Evolutionary conservation across 106 monocot genomes (phyloP).

Genomic region (Phalaenopsis equestris): DNA sequence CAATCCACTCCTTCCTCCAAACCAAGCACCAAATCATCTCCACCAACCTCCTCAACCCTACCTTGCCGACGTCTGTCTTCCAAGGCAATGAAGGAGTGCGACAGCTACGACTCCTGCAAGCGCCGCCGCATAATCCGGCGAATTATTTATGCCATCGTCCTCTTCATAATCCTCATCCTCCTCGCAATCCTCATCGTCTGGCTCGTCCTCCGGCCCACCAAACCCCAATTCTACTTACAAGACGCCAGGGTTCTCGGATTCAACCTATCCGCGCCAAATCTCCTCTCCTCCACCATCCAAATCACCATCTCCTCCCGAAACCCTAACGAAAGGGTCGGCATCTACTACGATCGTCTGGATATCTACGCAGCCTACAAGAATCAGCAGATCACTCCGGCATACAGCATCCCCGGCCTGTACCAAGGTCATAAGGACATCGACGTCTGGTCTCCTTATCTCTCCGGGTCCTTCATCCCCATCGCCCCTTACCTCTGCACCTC

Average conservation of each 20-base stretch:
- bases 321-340: slow-evolving; percentile 29
- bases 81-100: slow-evolving; percentile 8
- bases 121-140: slow-evolving; percentile 10
- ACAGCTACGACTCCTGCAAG: slow-evolving; percentile 25
- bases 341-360: slow-evolving; percentile 27
- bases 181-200: slow-evolving; percentile 39
- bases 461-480: slow-evolving; percentile 29
- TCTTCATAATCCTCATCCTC: slow-evolving; percentile 22
- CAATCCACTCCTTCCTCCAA: no score
- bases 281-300: slow-evolving; percentile 27
- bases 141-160: background rate
- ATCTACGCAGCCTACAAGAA: slow-evolving; percentile 46
- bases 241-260: slow-evolving; percentile 14
- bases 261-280: slow-evolving; percentile 25
- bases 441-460: slow-evolving; percentile 46
- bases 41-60: no score
- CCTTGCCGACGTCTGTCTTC: no score
- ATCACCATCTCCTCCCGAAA: slow-evolving; percentile 33
- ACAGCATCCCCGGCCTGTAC: slow-evolving; percentile 19
- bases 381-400: slow-evolving; percentile 44
- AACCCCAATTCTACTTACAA: slow-evolving; percentile 25
- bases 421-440: slow-evolving; percentile 36
- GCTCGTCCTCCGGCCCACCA: slow-evolving; percentile 27
- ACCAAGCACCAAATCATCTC: no score
- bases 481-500: slow-evolving; percentile 21